Percentiles rank a stretch among this genome's conserved stretches.
Evolutionary conservation across 495 filamentous ascomycete genomes (phyloP).

Genomic region (Thozetella sp.): DNA sequence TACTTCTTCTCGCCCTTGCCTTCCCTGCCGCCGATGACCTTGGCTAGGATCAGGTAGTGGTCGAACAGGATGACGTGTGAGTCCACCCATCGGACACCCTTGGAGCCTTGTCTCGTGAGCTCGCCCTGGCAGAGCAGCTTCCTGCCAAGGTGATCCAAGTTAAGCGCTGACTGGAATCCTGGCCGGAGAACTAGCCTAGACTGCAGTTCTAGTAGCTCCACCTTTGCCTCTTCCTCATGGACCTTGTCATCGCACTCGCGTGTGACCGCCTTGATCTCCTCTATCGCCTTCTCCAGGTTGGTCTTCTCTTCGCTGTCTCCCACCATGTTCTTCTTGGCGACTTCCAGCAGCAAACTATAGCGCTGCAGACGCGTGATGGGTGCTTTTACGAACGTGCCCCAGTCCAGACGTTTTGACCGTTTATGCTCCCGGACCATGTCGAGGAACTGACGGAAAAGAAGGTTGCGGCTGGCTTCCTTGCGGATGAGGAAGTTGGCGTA

Average conservation of each 20-base stretch:
- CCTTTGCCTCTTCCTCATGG: conserved; percentile 90
- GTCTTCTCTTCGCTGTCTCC: conserved; percentile 87
- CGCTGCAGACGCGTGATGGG: conserved; percentile 93
- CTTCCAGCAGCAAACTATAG: conserved; percentile 81
- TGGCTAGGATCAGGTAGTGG: conserved; percentile 93
- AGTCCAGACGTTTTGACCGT: conserved; percentile 82
- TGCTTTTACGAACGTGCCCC: conserved; percentile 91
- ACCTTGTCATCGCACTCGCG: conserved; percentile 92
- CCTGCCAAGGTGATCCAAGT: conserved; percentile 87
- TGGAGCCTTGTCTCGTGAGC: conserved; percentile 83
- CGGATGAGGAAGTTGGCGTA: conserved; percentile 81
- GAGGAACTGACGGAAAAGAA: conserved; percentile 85
- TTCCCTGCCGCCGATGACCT: conserved; percentile 70
- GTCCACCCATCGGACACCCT: conserved; percentile 87
- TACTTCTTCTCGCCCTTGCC: conserved; percentile 79
- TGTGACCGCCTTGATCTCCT: conserved; percentile 93
- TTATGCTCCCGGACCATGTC: conserved; percentile 77
- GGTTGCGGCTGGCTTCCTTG: conserved; percentile 81
- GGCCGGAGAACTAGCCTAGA: conserved; percentile 80
- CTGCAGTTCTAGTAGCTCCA: conserved; percentile 84
- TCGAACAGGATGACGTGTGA: conserved; percentile 93
- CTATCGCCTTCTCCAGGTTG: conserved; percentile 82
- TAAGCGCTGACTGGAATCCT: conserved; percentile 87
- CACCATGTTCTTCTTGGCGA: conserved; percentile 81
- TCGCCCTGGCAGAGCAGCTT: conserved; percentile 89